phyloP scores from a whole-genome alignment of 2,329 filamentous ascomycete species.

The Aspergillus spinulosporus region DNA sequence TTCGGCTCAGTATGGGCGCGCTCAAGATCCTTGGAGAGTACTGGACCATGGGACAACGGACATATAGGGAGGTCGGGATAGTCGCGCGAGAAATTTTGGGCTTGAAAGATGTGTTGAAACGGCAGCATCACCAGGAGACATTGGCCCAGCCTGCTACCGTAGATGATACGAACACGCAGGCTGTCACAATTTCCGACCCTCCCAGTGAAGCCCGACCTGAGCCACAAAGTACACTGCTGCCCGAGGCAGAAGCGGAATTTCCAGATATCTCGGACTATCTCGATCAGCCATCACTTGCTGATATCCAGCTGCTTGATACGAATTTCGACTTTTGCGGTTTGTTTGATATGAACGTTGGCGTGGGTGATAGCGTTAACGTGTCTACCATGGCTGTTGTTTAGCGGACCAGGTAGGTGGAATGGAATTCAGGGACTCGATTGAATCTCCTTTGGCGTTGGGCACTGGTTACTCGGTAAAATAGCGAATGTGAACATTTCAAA shows the following conservation, averaged over 20 bases:
- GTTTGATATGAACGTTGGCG: constrained; percentile 6
- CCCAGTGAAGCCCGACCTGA: not conserved
- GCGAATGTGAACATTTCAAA: too few species aligned
- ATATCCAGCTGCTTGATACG: constrained; percentile 7
- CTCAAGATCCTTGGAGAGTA: constrained; percentile 37
- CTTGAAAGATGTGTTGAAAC: not conserved
- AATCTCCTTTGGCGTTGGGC: too few species aligned
- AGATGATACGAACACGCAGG: not conserved
- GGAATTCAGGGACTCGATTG: too few species aligned
- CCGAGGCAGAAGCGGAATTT: not conserved
- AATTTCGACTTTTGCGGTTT: constrained; percentile 11
- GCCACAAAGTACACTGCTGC: not conserved
- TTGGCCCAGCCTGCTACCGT: not conserved
- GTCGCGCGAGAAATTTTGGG: constrained; percentile 38
- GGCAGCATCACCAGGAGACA: not conserved
- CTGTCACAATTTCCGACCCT: too few species aligned
- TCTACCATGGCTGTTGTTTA: constrained; percentile 1
- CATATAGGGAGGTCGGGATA: constrained; percentile 40
- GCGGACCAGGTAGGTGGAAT: not conserved
- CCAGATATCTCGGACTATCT: not conserved
- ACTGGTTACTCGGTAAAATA: too few species aligned
- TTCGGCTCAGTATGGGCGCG: constrained; percentile 42
- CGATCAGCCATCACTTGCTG: not conserved
- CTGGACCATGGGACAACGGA: constrained; percentile 38
- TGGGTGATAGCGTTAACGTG: not conserved